A percentile compares a stretch with the other conserved stretches of the same genome.
Evolutionary conservation across 1,139 yeast genomes (phyloP).

Genomic region (Scheffersomyces quercinus): DNA sequence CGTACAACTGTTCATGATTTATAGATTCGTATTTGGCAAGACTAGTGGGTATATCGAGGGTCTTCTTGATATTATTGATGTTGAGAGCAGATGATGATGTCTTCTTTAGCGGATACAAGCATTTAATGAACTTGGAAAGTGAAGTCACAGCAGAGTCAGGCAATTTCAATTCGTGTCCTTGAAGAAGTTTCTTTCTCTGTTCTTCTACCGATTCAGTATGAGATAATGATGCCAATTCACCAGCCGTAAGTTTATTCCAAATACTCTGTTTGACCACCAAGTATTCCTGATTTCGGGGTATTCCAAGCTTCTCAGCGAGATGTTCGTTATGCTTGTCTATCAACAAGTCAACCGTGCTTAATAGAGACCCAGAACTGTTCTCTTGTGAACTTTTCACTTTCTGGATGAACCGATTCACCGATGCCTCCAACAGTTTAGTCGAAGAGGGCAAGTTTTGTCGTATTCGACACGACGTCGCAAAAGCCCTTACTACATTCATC

Average conservation of each 20-base stretch:
- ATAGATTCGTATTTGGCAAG: constrained; percentile 17
- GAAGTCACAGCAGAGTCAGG: constrained; percentile 11
- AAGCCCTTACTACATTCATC: too few relatives aligned
- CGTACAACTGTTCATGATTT: constrained; percentile 28
- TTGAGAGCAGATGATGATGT: constrained; percentile 1
- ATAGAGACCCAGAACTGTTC: not conserved
- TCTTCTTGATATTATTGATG: constrained; percentile 6
- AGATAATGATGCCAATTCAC: constrained; percentile 2
- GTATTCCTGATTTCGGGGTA: not conserved
- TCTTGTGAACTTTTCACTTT: not conserved
- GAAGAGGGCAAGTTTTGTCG: not conserved
- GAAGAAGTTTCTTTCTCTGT: not conserved
- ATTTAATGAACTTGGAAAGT: constrained; percentile 26
- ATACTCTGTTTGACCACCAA: constrained; percentile 1
- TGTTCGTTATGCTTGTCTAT: constrained; percentile 2
- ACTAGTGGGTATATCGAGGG: not conserved
- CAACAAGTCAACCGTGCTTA: constrained; percentile 3
- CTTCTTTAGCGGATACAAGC: constrained; percentile 33
- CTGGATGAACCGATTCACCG: not conserved
- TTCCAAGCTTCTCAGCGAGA: not conserved
- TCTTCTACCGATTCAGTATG: not conserved
- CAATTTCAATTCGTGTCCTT: not conserved
- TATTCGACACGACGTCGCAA: not conserved
- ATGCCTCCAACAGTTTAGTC: not conserved
- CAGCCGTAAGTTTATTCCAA: constrained; percentile 1